Percentiles rank a stretch among this genome's conserved stretches.
These are phyloP conservation scores for Quercus phellos DNA, from an alignment of 331 rosid species.

Conservation along the genomic window DNA sequence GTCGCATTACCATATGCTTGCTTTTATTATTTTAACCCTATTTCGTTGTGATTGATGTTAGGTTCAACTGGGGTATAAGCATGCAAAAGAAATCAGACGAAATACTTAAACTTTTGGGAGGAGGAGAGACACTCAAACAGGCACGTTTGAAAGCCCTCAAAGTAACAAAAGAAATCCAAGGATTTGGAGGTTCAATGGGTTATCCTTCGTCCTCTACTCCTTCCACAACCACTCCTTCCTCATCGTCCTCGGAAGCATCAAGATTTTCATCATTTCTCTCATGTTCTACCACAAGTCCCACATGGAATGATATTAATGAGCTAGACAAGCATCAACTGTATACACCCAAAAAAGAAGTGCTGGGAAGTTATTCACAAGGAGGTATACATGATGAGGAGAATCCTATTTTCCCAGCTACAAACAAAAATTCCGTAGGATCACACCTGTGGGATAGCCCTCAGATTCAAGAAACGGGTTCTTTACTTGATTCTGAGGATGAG, in stretches of 20 bases:
- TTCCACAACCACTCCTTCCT: slow-evolving; percentile 14
- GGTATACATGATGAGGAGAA: slow-evolving; percentile 3
- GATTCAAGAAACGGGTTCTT: slow-evolving; percentile 31
- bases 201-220: slow-evolving; percentile 20
- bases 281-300: slow-evolving; percentile 31
- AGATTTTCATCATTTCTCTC: slow-evolving; percentile 45
- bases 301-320: slow-evolving; percentile 18
- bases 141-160: slow-evolving; percentile 71
- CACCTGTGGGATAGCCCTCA: slow-evolving; percentile 41
- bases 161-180: slow-evolving; percentile 72
- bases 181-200: slow-evolving; percentile 46
- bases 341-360: background rate
- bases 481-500: slow-evolving; percentile 36
- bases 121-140: slow-evolving; percentile 36
- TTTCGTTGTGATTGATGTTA: slow-evolving; percentile 2
- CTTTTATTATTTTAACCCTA: background rate
- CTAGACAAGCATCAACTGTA: background rate
- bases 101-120: slow-evolving; percentile 43
- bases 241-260: slow-evolving; percentile 27
- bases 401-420: slow-evolving; percentile 1
- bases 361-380: slow-evolving; percentile 4
- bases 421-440: background rate
- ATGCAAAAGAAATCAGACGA: slow-evolving; percentile 59
- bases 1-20: background rate
- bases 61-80: slow-evolving; percentile 71